Conservation (phyloP, 2,329 filamentous ascomycete species). For the Phyllosticta ampelicida region DNA sequence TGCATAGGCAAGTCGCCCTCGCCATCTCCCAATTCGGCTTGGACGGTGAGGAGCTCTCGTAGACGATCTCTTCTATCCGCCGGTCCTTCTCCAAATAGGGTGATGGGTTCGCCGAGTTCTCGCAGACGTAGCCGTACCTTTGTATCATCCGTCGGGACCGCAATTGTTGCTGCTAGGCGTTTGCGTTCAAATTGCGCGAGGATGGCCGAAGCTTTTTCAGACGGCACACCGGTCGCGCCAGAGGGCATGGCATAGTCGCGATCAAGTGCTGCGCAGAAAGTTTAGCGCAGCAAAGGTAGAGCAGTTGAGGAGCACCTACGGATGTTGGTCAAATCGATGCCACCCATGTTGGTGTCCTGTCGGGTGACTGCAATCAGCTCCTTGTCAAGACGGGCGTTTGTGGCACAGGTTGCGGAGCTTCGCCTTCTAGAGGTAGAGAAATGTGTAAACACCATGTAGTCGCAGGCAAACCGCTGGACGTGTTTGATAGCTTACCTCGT, state of each 20-base stretch:
- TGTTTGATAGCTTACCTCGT: conserved; percentile 46
- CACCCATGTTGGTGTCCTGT: conserved; percentile 43
- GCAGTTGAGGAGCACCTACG: conserved; percentile 39
- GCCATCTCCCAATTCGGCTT: conserved; percentile 52
- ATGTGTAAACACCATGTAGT: conserved; percentile 19
- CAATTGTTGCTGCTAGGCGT: conserved; percentile 74
- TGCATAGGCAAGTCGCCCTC: conserved; percentile 46
- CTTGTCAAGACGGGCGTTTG: conserved; percentile 2
- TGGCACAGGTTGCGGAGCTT: conserved; percentile 4
- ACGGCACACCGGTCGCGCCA: conserved; percentile 52
- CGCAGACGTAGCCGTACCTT: conserved; percentile 71
- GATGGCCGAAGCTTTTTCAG: conserved; percentile 76
- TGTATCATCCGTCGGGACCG: conserved; percentile 87
- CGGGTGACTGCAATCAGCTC: conserved; percentile 7
- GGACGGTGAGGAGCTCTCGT: conserved; percentile 65
- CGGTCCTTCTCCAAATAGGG: conserved; percentile 83
- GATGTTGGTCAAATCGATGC: conserved; percentile 52
- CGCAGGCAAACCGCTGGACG: conserved; percentile 12
- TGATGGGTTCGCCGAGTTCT: conserved; percentile 85
- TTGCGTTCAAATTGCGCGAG: conserved; percentile 86
- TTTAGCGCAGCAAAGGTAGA: not conserved
- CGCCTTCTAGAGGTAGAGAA: conserved; percentile 8
- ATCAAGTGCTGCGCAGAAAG: conserved; percentile 45
- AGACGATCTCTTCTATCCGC: conserved; percentile 78
- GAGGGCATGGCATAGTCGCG: conserved; percentile 74